Base-by-base conservation (phyloP, 257 asterid genomes). In the Plantago elongata region DNA sequence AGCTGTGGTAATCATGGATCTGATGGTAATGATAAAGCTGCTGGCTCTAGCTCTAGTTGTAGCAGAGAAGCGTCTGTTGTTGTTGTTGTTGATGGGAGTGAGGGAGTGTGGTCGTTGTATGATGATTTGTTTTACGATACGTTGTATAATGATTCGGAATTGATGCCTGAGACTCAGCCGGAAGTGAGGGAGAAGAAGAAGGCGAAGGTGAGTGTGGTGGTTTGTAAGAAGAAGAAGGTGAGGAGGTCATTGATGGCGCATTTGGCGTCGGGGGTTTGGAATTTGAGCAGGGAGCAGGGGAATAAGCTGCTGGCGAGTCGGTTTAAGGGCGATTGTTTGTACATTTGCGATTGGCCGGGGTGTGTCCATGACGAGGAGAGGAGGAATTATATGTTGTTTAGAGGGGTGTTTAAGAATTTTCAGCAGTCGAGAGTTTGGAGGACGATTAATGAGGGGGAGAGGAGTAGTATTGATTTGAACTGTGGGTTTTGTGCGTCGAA, bases 381-480 rank as follows among this genome's bases (percentile, higher is more conserved):
- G 87, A 76, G 96, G 54, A 88, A 85, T 51, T 90, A 90, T 69
- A 90, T 90, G 98, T 63, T 90, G 6, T 90, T 90, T 57, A 70
- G 98, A 30, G 98, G 95, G 45, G 67, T 90, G 22, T 88, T 90
- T 77, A 88, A 85, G 83, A 81, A 90, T 64, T 90, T 90, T 84
- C 88, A 84, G 80, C 88, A 90, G 65, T 82, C 98, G 0, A 77
- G 95, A 72, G 98, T 88, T 29, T 90, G 96, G 94, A 88, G 98
- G 79, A 90, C 98, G 46, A 84, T 90, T 46, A 85, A 79, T 6
- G 98, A 90, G 67, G 95, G 96, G 47, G 80, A 71, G 0, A 72
- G 85, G 84, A 79, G 72, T 63, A 81, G 54, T 71, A 75, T 75
- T 13, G 87, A 79, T 63, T 65, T 88, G 60, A 77, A 73, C 45